Evolutionary conservation across 768 basidiomycete species (phyloP), one percentile per base, ranked within the genome.

Genomic region (Tephrocybe sp.): DNA sequence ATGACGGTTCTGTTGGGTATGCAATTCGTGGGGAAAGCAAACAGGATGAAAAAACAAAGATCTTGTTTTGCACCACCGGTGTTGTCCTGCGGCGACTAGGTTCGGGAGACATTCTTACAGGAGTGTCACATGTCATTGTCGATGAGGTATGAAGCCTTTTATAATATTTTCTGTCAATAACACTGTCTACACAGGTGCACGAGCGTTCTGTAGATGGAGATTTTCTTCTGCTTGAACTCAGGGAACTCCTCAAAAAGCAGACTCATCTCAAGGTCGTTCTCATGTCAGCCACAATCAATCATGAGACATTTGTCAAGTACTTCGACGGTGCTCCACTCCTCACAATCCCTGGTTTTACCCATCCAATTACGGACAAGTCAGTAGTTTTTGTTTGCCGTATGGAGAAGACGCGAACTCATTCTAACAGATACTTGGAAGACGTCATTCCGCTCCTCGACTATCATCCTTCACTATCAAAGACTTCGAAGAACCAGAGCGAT

Each of bases 281-380:
- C 39, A 97, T 97, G 93, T 92, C 89, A 25, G 94, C 94, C 4
- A 97, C 94, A 0, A 94, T 95, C 66, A 94, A 97, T 59, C 90
- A 93, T 52, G 76, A 89, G 54, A 80, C 75, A n/a, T 94, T 93
- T 57, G 71, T 84, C 41, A 75, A 79, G 48, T 97, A 97, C 64
- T 97, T 95, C 61, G 64, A 80, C 42, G 75, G 79, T 18, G 91
- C 92, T 3, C 92, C 94, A 1, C 72, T 90, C 40, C 69, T 97
- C 45, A 78, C 76, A 22, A 97, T 97, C 22, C 91, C 92, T 3
- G 94, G 94, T 1, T 81, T 82, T 57, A 79, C 87, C 1, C 73
- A 88, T 62, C 91, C 89, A 2, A 86, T 95, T 3, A 73, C 73
- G 29, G 90, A 94, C 62, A 73, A 75, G 89, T 86, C 42, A 47